Evolutionary conservation across 129 eudicot genomes (phyloP).

Genomic region (Chrysanthemum seticuspe): DNA sequence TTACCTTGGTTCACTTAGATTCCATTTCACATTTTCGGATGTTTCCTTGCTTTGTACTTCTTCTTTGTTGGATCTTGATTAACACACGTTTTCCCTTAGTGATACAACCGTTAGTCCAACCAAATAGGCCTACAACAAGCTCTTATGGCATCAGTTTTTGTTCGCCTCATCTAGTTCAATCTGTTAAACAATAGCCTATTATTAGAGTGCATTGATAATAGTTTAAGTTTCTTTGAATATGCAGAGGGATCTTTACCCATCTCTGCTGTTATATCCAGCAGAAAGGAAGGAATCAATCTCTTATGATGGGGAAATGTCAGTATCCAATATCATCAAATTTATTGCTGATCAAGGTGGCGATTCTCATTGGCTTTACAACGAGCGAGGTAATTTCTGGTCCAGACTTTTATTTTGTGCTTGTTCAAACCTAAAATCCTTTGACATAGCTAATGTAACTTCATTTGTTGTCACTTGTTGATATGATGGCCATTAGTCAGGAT

Average conservation of each 20-base stretch:
- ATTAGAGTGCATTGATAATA: slow-evolving; percentile 16
- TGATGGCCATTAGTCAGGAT: too few species aligned
- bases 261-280: slow-evolving; percentile 81
- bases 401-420: not conserved
- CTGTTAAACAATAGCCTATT: not conserved
- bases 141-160: not conserved
- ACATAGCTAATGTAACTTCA: not conserved
- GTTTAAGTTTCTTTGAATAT: not conserved
- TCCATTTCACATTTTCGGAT: not conserved
- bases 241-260: slow-evolving; percentile 93
- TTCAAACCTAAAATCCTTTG: too few species aligned
- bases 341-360: slow-evolving; percentile 64
- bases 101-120: not conserved
- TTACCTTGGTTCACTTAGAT: slow-evolving; percentile 3
- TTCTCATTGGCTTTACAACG: slow-evolving; percentile 47
- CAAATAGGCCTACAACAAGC: not conserved
- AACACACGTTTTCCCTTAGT: slow-evolving; percentile 4
- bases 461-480: not conserved
- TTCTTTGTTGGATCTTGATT: slow-evolving; percentile 2
- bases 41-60: slow-evolving; percentile 12
- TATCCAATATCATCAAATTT: slow-evolving; percentile 59
- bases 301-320: slow-evolving; percentile 73
- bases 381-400: slow-evolving; percentile 42
- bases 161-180: not conserved
- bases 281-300: slow-evolving; percentile 57